Conservation (phyloP, 345 rosid species). For the Boechera divaricarpa region DNA sequence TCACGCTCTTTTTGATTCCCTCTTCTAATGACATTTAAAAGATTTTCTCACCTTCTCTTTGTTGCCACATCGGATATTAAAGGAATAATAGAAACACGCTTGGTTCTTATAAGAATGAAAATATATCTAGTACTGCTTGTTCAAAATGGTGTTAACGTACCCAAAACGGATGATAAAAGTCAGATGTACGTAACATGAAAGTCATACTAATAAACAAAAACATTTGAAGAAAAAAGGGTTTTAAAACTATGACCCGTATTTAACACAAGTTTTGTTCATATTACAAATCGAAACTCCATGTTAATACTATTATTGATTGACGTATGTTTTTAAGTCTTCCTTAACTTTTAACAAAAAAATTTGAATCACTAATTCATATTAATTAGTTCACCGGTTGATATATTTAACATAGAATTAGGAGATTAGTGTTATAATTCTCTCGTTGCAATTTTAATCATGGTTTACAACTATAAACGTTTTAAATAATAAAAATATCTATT, state of each 20-base stretch:
- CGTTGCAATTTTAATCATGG: neutral
- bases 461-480: too few species aligned
- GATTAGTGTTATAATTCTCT: neutral
- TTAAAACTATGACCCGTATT: neutral
- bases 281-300: slow-evolving; percentile 1
- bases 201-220: slow-evolving; percentile 7
- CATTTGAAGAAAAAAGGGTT: slow-evolving; percentile 6
- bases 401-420: neutral
- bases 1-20: slow-evolving; percentile 50
- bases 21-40: slow-evolving; percentile 33
- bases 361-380: neutral
- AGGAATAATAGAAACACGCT: neutral
- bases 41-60: slow-evolving; percentile 33
- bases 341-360: neutral
- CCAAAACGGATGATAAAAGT: neutral
- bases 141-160: slow-evolving; percentile 26
- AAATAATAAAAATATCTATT: too few species aligned
- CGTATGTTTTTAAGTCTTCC: neutral
- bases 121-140: too few species aligned
- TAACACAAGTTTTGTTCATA: slow-evolving; percentile 2
- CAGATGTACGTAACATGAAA: slow-evolving; percentile 26
- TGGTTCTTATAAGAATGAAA: slow-evolving; percentile 20
- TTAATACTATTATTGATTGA: neutral
- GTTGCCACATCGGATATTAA: slow-evolving; percentile 36
- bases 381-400: neutral